Evolutionary conservation across 495 filamentous ascomycete species (phyloP).

Genomic region (Podospora comata): DNA sequence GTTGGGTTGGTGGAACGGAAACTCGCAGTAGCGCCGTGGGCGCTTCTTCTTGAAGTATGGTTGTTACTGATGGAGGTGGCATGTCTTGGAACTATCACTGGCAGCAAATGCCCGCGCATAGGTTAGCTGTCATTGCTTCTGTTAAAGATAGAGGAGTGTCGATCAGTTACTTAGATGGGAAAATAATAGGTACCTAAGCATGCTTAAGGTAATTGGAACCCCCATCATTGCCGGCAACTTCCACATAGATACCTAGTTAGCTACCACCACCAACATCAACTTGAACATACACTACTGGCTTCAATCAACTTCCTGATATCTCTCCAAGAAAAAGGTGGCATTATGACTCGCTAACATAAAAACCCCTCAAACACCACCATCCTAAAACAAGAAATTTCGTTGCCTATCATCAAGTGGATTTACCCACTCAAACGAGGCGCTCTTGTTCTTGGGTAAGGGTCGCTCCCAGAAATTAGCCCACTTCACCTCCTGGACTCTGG

Average conservation of each 20-base stretch:
- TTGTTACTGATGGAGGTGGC: not conserved
- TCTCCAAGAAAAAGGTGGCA: too few relatives aligned
- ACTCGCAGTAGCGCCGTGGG: not conserved
- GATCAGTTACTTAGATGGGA: not conserved
- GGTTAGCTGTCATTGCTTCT: not conserved
- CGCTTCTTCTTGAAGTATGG: too few relatives aligned
- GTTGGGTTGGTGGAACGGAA: not conserved
- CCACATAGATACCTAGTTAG: too few relatives aligned
- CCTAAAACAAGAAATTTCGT: not conserved
- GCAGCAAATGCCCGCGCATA: not conserved
- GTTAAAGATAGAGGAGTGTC: not conserved
- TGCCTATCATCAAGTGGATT: not conserved
- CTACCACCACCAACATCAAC: too few relatives aligned
- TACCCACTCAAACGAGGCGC: too few relatives aligned
- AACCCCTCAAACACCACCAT: not conserved
- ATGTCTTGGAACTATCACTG: not conserved
- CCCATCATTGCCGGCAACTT: too few relatives aligned
- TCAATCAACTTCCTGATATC: too few relatives aligned
- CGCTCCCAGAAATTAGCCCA: not conserved
- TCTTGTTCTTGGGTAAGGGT: too few relatives aligned
- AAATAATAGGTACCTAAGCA: not conserved
- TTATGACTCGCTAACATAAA: not conserved
- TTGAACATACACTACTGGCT: too few relatives aligned
- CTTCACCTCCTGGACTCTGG: not conserved
- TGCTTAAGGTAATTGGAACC: too few relatives aligned